phyloP scores from a whole-genome alignment of 176 grass and related monocot genomes.

The Panicum miliaceum region DNA sequence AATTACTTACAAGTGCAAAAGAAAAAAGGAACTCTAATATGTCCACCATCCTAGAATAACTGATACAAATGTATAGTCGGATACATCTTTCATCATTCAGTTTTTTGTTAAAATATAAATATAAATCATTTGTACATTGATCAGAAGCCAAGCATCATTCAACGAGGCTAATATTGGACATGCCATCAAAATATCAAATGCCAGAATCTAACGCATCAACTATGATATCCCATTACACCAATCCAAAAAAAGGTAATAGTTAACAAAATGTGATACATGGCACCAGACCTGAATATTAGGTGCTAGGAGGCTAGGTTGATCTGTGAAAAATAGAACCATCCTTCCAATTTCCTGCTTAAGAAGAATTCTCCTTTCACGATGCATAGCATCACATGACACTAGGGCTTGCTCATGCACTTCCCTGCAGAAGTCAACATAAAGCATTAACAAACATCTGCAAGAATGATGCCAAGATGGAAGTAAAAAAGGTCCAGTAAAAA shows the following conservation, averaged over 20 bases:
- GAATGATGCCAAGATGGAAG: neutral
- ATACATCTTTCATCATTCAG: slow-evolving; percentile 9
- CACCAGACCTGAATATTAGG: slow-evolving; percentile 92
- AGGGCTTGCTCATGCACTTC: slow-evolving; percentile 97
- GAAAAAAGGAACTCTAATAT: slow-evolving; percentile 5
- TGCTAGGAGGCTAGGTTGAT: slow-evolving; percentile 97
- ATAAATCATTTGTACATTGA: neutral
- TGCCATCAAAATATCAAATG: slow-evolving; percentile 22
- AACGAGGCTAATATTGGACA: slow-evolving; percentile 23
- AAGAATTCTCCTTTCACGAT: slow-evolving; percentile 96
- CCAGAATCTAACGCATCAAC: slow-evolving; percentile 1
- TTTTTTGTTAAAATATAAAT: slow-evolving; percentile 12
- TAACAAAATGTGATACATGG: slow-evolving; percentile 25
- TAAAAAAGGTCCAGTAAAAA: neutral
- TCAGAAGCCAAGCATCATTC: neutral
- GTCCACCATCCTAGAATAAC: neutral
- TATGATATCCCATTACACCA: slow-evolving; percentile 21
- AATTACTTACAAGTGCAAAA: slow-evolving; percentile 14
- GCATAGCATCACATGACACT: slow-evolving; percentile 71
- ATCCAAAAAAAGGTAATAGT: slow-evolving; percentile 7
- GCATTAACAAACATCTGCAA: neutral
- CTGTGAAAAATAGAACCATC: slow-evolving; percentile 98
- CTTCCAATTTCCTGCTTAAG: slow-evolving; percentile 97
- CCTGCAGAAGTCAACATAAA: slow-evolving; percentile 51
- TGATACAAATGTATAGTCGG: neutral